Evolutionary conservation across 768 basidiomycete species (phyloP), one percentile per base, ranked within the genome.

Genomic region (Dentipellis fragilis): DNA sequence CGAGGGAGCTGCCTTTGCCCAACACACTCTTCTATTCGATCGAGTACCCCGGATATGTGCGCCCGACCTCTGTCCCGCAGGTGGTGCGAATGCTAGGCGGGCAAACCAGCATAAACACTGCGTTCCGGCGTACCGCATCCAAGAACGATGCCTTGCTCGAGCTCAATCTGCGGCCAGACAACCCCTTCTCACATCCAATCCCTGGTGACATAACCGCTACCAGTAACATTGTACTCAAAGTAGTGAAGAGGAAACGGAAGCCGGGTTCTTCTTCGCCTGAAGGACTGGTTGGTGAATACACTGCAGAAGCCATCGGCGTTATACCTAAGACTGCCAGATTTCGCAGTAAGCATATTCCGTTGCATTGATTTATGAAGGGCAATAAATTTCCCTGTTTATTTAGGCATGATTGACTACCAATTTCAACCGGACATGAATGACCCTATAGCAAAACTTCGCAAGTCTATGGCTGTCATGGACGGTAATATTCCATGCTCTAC

Each of bases 381-480:
- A 4, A 29, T 6, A 29, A 3, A 29, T 29, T 29, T 29, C 10
- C 17, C 22, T 45, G 53, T 22, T 36, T 36, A 23, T 35, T 46
- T 14, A 97, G 95, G 84, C 56, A 92, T 97, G 89, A 89, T 85
- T 39, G 95, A 98, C 68, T 96, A 83, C 66, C 93, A 96, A 68
- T 96, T 84, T 68, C 79, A 84, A 58, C 91, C 91, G 1, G 75
- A 87, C 55, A 71, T 75, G 66, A 68, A 80, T 12, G 92, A 95
- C 63, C 83, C 86, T 2, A 71, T 91, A 3, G 68, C 83, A 2
- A 73, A 81, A 56, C 70, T 98, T 54, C 83, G 89, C 4, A 62
- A 75, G 11, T 80, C 90, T 0, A 85, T 97, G 81, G 79, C 83
- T 49, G 73, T 73, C 6, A 83, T 96, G 78, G 87, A 98, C 61